Base-by-base conservation (phyloP, 768 basidiomycete genomes). In the Gloeophyllum trabeum region DNA sequence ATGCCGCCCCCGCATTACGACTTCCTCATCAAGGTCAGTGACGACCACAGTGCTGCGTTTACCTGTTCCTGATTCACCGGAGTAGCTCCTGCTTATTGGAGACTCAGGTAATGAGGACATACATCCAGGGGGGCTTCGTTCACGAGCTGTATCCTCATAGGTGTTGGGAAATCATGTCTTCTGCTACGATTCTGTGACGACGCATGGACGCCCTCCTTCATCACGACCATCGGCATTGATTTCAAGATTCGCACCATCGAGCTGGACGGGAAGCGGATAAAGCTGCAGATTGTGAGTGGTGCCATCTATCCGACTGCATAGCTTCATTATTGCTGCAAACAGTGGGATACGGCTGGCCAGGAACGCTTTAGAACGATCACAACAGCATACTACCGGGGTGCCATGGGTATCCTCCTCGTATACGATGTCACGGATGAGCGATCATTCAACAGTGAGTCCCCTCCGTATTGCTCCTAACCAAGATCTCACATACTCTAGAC, bases 261-360 rank as follows among this genome's bases (percentile, higher is more conserved):
- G 61, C 75, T 98, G 39, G 94, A 98, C 53, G 94, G 94, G 30
- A 97, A 97, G 68, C 79, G 89, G 35, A 92, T 97, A 61, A 98
- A 98, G 66, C 75, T 98, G n/a, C 94, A 98, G 64, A 98, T 98
- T 60, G 93, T 94, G 49, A 51, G 87, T 73, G 23, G 26, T 3
- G 21, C n/a, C 23, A 14, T 19, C n/a, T 41, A 18, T 35, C 30
- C 35, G n/a, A 16, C 22, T 41, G n/a, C 5, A 35, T 30, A 35
- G 7, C 32, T 44, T n/a, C 28, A 39, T 35, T 24, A 28, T 28
- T 24, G 39, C 12, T 40, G 26, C 6, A 14, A 21, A 42, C 54
- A 98, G 93, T 98, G 94, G 94, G 94, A 98, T 60, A 99, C 94
- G 46, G 93, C 94, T 43, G 96, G 96, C 24, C 94, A 98, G 69